Evolutionary conservation across 257 asterid genomes (phyloP), one percentile per base, ranked within the genome.

Genomic region (Paulownia fortunei): DNA sequence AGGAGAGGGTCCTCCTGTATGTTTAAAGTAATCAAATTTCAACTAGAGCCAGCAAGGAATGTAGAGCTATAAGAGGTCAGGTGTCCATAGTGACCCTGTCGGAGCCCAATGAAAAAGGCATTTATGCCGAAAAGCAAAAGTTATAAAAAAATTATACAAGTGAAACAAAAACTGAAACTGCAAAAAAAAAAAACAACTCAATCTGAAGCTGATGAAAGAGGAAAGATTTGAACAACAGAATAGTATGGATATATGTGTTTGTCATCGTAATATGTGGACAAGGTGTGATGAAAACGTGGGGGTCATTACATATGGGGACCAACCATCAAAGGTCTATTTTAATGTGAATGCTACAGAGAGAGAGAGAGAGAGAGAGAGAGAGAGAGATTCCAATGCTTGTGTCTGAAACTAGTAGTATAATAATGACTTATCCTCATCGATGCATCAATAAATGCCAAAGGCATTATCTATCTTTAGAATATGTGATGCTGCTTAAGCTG

Each of bases 181-280:
- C n/a, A n/a, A n/a, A n/a, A n/a, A n/a, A n/a, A 54, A 11, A 70
- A 64, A 69, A 56, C 39, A 76, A 73, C 23, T 51, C n/a, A 78
- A 58, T 54, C 36, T 21, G 74, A 67, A 79, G 79, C n/a, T 73
- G 83, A 54, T 71, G 70, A 82, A 76, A 84, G 77, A 24, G 84
- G 84, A 78, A 76, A 82, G 67, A 76, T 69, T 68, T 62, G 69
- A 69, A 49, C 64, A 79, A 69, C 62, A 27, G 74, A 70, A 15
- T 63, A 26, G n/a, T 41, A 42, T 24, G 7, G 16, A n/a, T n/a
- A 59, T 42, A 19, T 52, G 26, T 76, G 19, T 18, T 15, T 49
- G 74, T 72, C 70, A 47, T 15, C 52, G 39, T 73, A 69, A 79
- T 72, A 21, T 72, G 42, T 69, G 55, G 76, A 69, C 73, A 69